A percentile compares a stretch with the other conserved stretches of the same genome.
phyloP scores from a whole-genome alignment of 2,329 filamentous ascomycete species.

The Xylaria multiplex region DNA sequence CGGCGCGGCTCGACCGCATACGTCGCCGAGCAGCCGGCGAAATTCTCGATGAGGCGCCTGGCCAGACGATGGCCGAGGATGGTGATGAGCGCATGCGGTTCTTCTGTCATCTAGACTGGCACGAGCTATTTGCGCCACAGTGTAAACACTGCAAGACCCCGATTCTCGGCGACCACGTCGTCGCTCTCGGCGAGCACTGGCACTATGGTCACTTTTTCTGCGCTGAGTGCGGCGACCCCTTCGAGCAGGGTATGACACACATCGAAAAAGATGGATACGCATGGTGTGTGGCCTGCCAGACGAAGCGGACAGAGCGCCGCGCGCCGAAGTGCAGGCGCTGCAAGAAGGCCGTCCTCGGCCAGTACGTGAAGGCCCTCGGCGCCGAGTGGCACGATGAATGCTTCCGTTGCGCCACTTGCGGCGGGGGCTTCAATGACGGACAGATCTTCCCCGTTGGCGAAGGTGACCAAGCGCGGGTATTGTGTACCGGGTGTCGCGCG shows the following conservation, averaged over 20 bases:
- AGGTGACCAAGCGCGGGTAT: conserved; percentile 56
- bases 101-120: conserved; percentile 99
- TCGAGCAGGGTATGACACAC: conserved; percentile 74
- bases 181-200: conserved; percentile 95
- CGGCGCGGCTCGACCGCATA: conserved; percentile 79
- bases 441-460: conserved; percentile 71
- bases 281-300: conserved; percentile 95
- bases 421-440: conserved; percentile 70
- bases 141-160: conserved; percentile 97
- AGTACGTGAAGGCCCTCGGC: conserved; percentile 88
- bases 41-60: conserved; percentile 69
- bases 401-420: conserved; percentile 79
- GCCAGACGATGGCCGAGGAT: conserved; percentile 73
- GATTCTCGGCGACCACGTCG: conserved; percentile 93
- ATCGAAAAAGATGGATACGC: conserved; percentile 98
- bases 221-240: conserved; percentile 96
- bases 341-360: conserved; percentile 83
- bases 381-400: conserved; percentile 94
- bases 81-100: conserved; percentile 81
- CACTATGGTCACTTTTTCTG: conserved; percentile 99
- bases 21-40: conserved; percentile 67
- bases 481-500: conserved; percentile 70
- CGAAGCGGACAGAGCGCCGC: conserved; percentile 86
- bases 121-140: conserved; percentile 89
- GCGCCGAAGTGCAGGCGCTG: conserved; percentile 90